Conservation (phyloP, 805 yeast species). For the Saccharomycopsis schoenii region DNA sequence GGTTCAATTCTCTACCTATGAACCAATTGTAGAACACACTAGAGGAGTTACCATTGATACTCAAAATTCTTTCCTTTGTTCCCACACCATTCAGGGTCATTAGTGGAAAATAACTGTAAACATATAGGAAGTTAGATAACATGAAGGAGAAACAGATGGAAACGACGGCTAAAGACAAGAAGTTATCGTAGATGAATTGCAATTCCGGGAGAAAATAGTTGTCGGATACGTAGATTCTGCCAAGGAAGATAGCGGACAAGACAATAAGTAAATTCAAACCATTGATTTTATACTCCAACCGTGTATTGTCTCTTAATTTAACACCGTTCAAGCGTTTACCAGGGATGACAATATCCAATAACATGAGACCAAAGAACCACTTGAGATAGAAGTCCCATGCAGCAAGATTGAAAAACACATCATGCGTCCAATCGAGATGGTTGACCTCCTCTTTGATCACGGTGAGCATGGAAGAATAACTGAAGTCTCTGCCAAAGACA, state of each 20-base stretch:
- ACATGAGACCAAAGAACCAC: conserved; percentile 65
- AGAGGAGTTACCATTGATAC: conserved; percentile 81
- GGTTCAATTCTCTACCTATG: conserved; percentile 93
- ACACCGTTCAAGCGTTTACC: conserved; percentile 60
- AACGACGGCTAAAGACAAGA: conserved; percentile 52
- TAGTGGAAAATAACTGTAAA: conserved; percentile 57
- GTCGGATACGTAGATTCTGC: conserved; percentile 42
- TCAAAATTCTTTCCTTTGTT: conserved; percentile 61
- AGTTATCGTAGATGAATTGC: conserved; percentile 60
- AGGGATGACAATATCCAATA: conserved; percentile 57
- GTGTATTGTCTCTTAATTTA: conserved; percentile 63
- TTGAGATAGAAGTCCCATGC: conserved; percentile 55
- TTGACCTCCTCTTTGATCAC: conserved; percentile 28
- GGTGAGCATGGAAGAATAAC: conserved; percentile 29
- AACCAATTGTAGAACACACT: conserved; percentile 82
- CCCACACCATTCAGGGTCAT: conserved; percentile 38
- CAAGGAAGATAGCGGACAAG: conserved; percentile 30
- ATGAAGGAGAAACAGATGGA: conserved; percentile 54
- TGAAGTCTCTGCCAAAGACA: conserved; percentile 36
- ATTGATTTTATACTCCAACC: conserved; percentile 67
- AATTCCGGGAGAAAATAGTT: conserved; percentile 64
- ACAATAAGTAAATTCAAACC: conserved; percentile 48
- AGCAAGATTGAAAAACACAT: conserved; percentile 30
- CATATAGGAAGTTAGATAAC: conserved; percentile 56
- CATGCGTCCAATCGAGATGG: conserved; percentile 21